These are phyloP conservation scores for Botrytis medusae DNA, from an alignment of 2,329 filamentous ascomycete genomes.

Conservation along the genomic window DNA sequence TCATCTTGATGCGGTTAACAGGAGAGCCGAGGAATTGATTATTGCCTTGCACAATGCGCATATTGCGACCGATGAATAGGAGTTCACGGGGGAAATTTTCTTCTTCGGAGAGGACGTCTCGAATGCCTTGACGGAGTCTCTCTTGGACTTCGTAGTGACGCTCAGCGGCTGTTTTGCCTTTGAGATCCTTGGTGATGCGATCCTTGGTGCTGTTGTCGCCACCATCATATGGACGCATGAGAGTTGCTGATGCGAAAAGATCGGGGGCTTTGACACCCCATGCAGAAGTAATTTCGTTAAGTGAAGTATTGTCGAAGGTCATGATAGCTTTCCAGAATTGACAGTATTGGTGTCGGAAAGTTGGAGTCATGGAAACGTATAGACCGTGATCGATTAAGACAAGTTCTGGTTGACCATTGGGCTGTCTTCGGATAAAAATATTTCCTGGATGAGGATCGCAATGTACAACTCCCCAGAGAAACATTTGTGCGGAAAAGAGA, in stretches of 20 bases:
- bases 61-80: slow-evolving; percentile 70
- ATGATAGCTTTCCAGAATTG: slow-evolving; percentile 92
- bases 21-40: slow-evolving; percentile 73
- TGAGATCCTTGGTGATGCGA: slow-evolving; percentile 54
- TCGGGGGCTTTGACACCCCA: slow-evolving; percentile 93
- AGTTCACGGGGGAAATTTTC: slow-evolving; percentile 69
- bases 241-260: slow-evolving; percentile 85
- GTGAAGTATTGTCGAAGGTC: slow-evolving; percentile 85
- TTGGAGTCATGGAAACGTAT: slow-evolving; percentile 84
- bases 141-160: slow-evolving; percentile 75
- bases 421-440: slow-evolving; percentile 87
- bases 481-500: slow-evolving; percentile 96
- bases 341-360: slow-evolving; percentile 83
- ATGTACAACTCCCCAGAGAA: slow-evolving; percentile 92
- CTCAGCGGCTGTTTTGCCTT: slow-evolving; percentile 54
- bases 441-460: slow-evolving; percentile 98
- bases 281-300: slow-evolving; percentile 66
- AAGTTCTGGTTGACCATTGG: slow-evolving; percentile 79
- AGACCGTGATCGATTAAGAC: slow-evolving; percentile 97
- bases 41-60: slow-evolving; percentile 72
- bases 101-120: slow-evolving; percentile 66
- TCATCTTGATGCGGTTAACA: slow-evolving; percentile 88
- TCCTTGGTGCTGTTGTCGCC: slow-evolving; percentile 69
- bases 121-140: slow-evolving; percentile 62
- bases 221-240: slow-evolving; percentile 88